These are phyloP conservation scores for Trifolium pratense DNA, from an alignment of 306 rosid species.

Conservation along the genomic window DNA sequence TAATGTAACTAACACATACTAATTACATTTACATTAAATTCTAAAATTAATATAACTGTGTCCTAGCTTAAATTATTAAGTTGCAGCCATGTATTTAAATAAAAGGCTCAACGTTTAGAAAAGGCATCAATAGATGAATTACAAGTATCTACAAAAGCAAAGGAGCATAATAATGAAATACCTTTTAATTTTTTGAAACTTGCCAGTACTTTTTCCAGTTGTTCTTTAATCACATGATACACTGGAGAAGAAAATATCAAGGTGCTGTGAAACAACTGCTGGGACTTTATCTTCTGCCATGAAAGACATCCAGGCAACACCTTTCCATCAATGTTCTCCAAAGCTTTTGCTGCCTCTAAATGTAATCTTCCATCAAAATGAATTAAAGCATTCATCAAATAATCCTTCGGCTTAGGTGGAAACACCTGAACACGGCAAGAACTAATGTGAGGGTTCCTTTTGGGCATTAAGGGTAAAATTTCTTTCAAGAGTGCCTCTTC, in stretches of 20 bases:
- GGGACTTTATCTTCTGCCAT: background rate
- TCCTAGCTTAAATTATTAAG: background rate
- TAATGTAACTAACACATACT: background rate
- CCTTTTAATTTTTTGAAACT: background rate
- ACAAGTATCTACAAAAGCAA: background rate
- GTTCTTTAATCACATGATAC: background rate
- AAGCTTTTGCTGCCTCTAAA: background rate
- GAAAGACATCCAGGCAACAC: background rate
- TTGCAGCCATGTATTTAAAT: background rate
- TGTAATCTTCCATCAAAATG: background rate
- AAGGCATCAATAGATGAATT: background rate
- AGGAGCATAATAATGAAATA: background rate
- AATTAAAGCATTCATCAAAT: background rate
- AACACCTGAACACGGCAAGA: conserved; percentile 1
- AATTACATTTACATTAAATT: background rate
- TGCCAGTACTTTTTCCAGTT: background rate
- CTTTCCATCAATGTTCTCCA: background rate
- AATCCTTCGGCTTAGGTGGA: background rate
- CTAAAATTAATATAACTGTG: background rate
- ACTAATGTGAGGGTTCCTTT: background rate
- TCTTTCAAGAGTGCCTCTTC: background rate
- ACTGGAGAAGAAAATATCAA: background rate
- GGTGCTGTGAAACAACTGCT: background rate
- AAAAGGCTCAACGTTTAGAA: background rate
- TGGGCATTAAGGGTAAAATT: background rate